Conservation (phyloP, 768 basidiomycete genomes). For the Postia placenta region DNA sequence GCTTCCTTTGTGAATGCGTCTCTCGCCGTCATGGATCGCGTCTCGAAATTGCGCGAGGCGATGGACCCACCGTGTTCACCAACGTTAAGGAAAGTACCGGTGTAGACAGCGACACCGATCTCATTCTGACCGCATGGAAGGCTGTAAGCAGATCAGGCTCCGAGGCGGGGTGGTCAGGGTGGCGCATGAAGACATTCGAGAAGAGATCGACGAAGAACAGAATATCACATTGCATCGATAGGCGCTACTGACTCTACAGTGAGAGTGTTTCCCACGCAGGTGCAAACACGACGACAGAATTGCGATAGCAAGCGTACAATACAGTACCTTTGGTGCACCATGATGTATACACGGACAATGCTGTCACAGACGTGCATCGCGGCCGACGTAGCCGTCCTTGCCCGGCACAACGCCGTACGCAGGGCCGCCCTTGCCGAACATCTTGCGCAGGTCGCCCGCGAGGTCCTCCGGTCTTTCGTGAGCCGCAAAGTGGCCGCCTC, state of each 20-base stretch:
- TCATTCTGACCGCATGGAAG: conserved; percentile 88
- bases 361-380: neutral
- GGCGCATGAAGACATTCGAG: neutral
- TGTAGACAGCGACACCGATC: conserved; percentile 72
- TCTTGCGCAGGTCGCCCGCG: conserved; percentile 21
- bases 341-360: neutral
- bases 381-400: conserved; percentile 6
- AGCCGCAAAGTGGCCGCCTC: conserved; percentile 26
- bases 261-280: neutral
- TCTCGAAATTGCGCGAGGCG: conserved; percentile 88
- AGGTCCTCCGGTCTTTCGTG: conserved; percentile 21
- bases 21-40: conserved; percentile 89
- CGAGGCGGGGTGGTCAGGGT: conserved; percentile 20
- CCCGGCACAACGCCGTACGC: conserved; percentile 18
- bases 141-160: conserved; percentile 71
- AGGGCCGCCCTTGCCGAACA: conserved; percentile 24
- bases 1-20: conserved; percentile 91
- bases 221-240: neutral
- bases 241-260: neutral
- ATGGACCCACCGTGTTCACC: conserved; percentile 89
- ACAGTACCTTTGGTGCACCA: no score
- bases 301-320: neutral
- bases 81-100: conserved; percentile 76
- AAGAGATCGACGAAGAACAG: neutral
- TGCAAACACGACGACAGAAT: neutral